phyloP scores from a whole-genome alignment of 306 rosid genomes.

The Morella rubra region DNA sequence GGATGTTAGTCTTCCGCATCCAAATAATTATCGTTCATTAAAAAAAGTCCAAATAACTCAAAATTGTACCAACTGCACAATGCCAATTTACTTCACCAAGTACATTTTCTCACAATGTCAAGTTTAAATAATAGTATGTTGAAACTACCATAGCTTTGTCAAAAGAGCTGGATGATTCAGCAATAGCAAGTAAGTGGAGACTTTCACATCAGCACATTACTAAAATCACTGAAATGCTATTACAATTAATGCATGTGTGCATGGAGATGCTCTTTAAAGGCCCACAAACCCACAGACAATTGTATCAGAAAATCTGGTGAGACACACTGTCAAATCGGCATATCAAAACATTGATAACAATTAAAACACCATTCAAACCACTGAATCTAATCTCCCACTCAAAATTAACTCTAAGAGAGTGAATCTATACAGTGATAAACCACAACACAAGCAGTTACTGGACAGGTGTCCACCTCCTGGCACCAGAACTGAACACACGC shows the following conservation, averaged over 20 bases:
- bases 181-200: neutral
- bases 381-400: neutral
- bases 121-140: neutral
- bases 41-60: neutral
- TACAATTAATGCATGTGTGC: neutral
- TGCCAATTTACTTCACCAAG: neutral
- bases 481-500: neutral
- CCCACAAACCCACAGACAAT: neutral
- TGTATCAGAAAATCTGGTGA: neutral
- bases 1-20: constrained; percentile 32
- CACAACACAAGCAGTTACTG: neutral
- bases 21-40: neutral
- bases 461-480: neutral
- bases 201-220: neutral
- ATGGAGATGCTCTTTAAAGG: neutral
- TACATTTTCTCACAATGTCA: neutral
- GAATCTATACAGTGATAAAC: neutral
- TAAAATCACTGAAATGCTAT: neutral
- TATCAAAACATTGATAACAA: neutral
- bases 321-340: neutral
- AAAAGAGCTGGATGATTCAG: neutral
- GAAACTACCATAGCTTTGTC: neutral
- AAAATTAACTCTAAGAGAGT: constrained; percentile 13
- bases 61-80: neutral
- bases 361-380: neutral